A percentile compares a stretch with the other conserved stretches of the same genome.
Evolutionary conservation across 345 rosid species (phyloP).

Genomic region (Cardamine chenopodiifolia): DNA sequence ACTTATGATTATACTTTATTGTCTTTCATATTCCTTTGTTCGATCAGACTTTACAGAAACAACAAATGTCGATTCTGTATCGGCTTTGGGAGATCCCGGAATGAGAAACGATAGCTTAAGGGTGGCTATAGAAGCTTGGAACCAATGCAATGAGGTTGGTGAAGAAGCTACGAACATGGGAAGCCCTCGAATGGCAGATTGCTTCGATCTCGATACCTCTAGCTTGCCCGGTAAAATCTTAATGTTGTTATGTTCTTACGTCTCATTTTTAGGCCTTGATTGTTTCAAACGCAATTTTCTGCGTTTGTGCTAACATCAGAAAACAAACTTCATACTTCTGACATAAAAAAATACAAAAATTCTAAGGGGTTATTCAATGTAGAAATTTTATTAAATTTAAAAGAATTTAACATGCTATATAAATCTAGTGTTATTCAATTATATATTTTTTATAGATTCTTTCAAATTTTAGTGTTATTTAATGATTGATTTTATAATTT

Average conservation of each 20-base stretch:
- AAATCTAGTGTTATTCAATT: too few relatives aligned
- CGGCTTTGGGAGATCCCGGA: slow-evolving; percentile 43
- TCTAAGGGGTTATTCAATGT: too few relatives aligned
- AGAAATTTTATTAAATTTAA: too few relatives aligned
- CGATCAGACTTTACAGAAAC: slow-evolving; percentile 11
- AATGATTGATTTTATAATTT: too few relatives aligned
- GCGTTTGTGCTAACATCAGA: background rate
- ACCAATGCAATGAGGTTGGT: slow-evolving; percentile 75
- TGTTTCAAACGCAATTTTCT: background rate
- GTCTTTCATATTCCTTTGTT: slow-evolving; percentile 30
- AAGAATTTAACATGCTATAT: too few relatives aligned
- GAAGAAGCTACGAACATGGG: slow-evolving; percentile 64
- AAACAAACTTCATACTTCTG: background rate
- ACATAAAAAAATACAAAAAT: background rate
- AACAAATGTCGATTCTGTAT: slow-evolving; percentile 5
- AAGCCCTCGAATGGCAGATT: slow-evolving; percentile 79
- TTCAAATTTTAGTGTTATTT: too few relatives aligned
- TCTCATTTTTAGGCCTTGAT: background rate
- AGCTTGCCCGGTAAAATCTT: slow-evolving; percentile 34
- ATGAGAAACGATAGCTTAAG: slow-evolving; percentile 59
- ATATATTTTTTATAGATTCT: too few relatives aligned
- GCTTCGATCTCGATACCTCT: slow-evolving; percentile 56
- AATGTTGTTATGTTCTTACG: slow-evolving; percentile 15
- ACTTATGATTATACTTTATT: slow-evolving; percentile 25
- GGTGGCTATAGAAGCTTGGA: slow-evolving; percentile 69